These are phyloP conservation scores for Imleria badia DNA, from an alignment of 768 basidiomycete species.

Conservation along the genomic window DNA sequence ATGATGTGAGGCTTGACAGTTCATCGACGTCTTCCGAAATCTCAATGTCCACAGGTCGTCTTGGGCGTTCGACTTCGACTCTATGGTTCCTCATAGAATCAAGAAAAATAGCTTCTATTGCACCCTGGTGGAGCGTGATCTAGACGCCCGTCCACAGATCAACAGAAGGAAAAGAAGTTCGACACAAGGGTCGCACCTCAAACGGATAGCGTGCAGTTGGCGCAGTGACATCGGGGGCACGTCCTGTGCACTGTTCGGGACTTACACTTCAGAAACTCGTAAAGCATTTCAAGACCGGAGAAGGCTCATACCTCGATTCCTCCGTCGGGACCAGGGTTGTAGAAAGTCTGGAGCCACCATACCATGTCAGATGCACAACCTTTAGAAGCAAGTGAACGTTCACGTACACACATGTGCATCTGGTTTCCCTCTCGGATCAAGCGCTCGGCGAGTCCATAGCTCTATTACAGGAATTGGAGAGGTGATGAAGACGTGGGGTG, in stretches of 20 bases:
- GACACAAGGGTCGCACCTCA: slow-evolving; percentile 43
- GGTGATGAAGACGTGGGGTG: background rate
- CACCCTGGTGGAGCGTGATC: slow-evolving; percentile 41
- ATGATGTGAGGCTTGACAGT: slow-evolving; percentile 32
- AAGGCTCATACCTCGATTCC: slow-evolving; percentile 53
- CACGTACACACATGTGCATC: slow-evolving; percentile 65
- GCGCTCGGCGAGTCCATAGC: slow-evolving; percentile 71
- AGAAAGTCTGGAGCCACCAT: slow-evolving; percentile 56
- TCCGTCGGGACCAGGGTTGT: slow-evolving; percentile 63
- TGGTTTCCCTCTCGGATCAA: slow-evolving; percentile 65
- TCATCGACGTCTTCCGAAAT: slow-evolving; percentile 37
- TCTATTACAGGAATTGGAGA: slow-evolving; percentile 40
- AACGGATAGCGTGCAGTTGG: slow-evolving; percentile 69
- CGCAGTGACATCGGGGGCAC: slow-evolving; percentile 60
- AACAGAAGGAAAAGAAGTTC: background rate
- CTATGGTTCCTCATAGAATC: slow-evolving; percentile 37
- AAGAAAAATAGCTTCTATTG: slow-evolving; percentile 42
- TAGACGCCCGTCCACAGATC: slow-evolving; percentile 5
- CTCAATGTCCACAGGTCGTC: slow-evolving; percentile 31
- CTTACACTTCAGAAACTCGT: background rate
- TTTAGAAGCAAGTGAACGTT: background rate
- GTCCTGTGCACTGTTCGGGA: slow-evolving; percentile 55
- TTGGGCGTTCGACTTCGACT: slow-evolving; percentile 38
- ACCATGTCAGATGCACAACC: background rate
- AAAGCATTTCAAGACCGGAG: background rate